Evolutionary conservation across 2,329 filamentous ascomycete genomes (phyloP).

Genomic region (Claviceps spartinae): DNA sequence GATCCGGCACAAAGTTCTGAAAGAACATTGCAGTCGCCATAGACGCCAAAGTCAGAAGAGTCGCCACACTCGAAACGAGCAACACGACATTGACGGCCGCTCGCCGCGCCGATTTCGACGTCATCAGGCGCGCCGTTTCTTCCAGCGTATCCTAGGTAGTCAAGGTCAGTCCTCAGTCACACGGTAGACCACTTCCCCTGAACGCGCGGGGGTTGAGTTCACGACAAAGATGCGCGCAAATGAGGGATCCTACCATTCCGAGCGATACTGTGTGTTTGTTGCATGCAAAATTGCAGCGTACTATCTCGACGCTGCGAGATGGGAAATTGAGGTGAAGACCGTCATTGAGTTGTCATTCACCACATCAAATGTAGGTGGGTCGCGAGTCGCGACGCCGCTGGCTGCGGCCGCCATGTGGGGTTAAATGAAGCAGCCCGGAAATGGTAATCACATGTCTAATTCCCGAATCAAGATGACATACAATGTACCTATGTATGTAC

Average conservation of each 20-base stretch:
- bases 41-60: conserved; percentile 33
- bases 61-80: conserved; percentile 26
- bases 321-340: background rate
- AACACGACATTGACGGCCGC: conserved; percentile 34
- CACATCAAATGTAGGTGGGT: background rate
- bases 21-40: conserved; percentile 41
- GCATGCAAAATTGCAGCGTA: background rate
- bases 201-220: too few relatives aligned
- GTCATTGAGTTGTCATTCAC: conserved; percentile 2
- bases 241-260: background rate
- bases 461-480: too few relatives aligned
- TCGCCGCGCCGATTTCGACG: conserved; percentile 38
- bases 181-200: too few relatives aligned
- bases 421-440: background rate
- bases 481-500: background rate
- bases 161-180: too few relatives aligned
- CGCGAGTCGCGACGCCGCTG: background rate
- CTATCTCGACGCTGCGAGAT: background rate
- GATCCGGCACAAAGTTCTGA: conserved; percentile 41
- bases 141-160: conserved; percentile 20
- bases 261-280: background rate
- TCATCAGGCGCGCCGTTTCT: conserved; percentile 25
- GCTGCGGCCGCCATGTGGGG: background rate
- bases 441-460: too few relatives aligned
- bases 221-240: background rate